A percentile compares a stretch with the other conserved stretches of the same genome.
These are phyloP conservation scores for Nigrospora oryzae DNA, from an alignment of 2,329 filamentous ascomycete species.

Conservation along the genomic window DNA sequence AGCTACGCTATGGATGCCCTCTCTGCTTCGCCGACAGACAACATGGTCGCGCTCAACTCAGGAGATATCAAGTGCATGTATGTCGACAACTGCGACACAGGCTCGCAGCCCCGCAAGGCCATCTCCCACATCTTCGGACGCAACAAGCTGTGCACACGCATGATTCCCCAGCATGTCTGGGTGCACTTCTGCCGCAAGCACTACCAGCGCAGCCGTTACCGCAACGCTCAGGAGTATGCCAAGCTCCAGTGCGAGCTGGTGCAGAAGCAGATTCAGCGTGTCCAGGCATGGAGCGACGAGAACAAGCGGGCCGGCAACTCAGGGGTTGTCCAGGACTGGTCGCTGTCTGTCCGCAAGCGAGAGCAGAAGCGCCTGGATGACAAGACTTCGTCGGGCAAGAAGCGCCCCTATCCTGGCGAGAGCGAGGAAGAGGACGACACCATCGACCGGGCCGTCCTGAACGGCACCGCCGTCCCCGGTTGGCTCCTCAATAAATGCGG, in stretches of 20 bases:
- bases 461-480: slow-evolving; percentile 32
- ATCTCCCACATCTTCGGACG: slow-evolving; percentile 77
- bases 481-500: slow-evolving; percentile 41
- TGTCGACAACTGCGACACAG: slow-evolving; percentile 48
- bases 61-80: slow-evolving; percentile 41
- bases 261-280: slow-evolving; percentile 49
- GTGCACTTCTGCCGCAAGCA: slow-evolving; percentile 73
- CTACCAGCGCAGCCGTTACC: slow-evolving; percentile 68
- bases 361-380: slow-evolving; percentile 49
- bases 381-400: slow-evolving; percentile 21
- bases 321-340: slow-evolving; percentile 49
- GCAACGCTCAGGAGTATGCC: slow-evolving; percentile 53
- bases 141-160: slow-evolving; percentile 69
- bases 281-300: slow-evolving; percentile 53
- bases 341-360: slow-evolving; percentile 54
- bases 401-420: slow-evolving; percentile 20
- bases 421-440: slow-evolving; percentile 21
- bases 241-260: slow-evolving; percentile 57
- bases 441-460: slow-evolving; percentile 19
- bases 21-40: slow-evolving; percentile 8
- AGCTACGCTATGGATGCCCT: slow-evolving; percentile 11
- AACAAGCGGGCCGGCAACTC: slow-evolving; percentile 28
- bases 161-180: slow-evolving; percentile 63
- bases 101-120: slow-evolving; percentile 59
- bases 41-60: slow-evolving; percentile 6